Evolutionary conservation across 768 basidiomycete genomes (phyloP).

Genomic region (Tubosaeta brunneosetosa): DNA sequence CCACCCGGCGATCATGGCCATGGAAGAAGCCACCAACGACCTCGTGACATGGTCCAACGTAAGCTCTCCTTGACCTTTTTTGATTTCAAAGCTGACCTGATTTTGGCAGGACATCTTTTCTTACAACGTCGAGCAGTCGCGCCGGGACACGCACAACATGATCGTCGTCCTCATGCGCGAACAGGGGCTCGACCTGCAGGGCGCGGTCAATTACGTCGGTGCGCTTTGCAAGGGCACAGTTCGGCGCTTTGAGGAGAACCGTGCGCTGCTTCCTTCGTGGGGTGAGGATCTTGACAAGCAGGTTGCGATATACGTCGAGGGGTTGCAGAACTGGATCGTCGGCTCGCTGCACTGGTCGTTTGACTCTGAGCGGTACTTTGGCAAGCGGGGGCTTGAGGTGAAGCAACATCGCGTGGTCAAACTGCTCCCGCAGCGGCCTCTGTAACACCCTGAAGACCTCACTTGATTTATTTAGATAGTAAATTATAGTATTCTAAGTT

Average conservation of each 20-base stretch:
- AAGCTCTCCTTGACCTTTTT: slow-evolving; percentile 2
- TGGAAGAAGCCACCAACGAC: slow-evolving; percentile 48
- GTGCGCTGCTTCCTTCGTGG: slow-evolving; percentile 54
- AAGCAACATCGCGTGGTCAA: slow-evolving; percentile 51
- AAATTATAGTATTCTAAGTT: slow-evolving; percentile 2
- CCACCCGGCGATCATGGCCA: slow-evolving; percentile 44
- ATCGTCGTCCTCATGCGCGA: slow-evolving; percentile 64
- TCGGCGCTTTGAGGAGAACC: slow-evolving; percentile 46
- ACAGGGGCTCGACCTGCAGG: slow-evolving; percentile 52
- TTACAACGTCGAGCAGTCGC: slow-evolving; percentile 70
- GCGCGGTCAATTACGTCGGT: slow-evolving; percentile 61
- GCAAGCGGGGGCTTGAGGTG: slow-evolving; percentile 47
- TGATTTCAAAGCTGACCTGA: neutral
- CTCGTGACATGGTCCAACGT: slow-evolving; percentile 48
- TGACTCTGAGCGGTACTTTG: slow-evolving; percentile 66
- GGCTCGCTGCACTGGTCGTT: slow-evolving; percentile 75
- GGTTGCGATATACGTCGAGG: slow-evolving; percentile 54
- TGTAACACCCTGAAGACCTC: neutral
- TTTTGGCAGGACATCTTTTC: slow-evolving; percentile 62
- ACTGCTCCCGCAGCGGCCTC: slow-evolving; percentile 40
- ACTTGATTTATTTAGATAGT: slow-evolving; percentile 8
- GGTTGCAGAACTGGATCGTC: slow-evolving; percentile 68
- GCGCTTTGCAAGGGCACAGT: slow-evolving; percentile 54
- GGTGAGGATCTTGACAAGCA: slow-evolving; percentile 54
- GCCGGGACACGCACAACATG: slow-evolving; percentile 68